phyloP scores from a whole-genome alignment of 805 yeast genomes.

The Maudiozyma barnettii region DNA sequence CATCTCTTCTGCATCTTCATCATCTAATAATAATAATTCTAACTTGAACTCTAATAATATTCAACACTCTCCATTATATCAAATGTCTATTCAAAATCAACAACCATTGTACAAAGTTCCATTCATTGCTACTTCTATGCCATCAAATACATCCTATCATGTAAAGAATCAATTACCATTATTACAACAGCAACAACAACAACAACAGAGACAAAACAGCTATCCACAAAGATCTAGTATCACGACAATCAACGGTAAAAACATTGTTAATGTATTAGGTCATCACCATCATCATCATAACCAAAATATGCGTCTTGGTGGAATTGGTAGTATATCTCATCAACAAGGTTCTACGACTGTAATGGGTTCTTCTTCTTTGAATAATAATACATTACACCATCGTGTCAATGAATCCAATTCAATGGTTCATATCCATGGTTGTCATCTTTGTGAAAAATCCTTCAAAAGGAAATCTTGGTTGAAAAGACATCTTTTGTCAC shows the following conservation, averaged over 20 bases:
- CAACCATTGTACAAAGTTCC: background rate
- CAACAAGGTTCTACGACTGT: background rate
- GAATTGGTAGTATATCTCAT: background rate
- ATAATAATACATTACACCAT: background rate
- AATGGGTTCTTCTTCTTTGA: no score
- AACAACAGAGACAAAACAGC: background rate
- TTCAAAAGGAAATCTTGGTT: conserved; percentile 30
- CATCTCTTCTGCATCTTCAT: no score
- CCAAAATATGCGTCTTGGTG: background rate
- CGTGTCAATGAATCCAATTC: background rate
- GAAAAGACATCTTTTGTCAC: conserved; percentile 27
- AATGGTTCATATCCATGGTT: conserved; percentile 14
- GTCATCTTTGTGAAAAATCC: conserved; percentile 25
- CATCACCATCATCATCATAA: background rate
- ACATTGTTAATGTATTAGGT: background rate
- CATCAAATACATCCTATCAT: background rate
- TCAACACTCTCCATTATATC: background rate
- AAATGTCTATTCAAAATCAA: background rate
- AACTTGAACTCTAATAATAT: no score
- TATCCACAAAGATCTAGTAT: background rate
- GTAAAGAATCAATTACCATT: conserved; percentile 1
- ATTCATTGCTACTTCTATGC: background rate
- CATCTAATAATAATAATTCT: background rate
- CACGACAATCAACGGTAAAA: conserved; percentile 1
- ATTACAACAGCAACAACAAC: background rate